These are phyloP conservation scores for Cercospora beticola DNA, from an alignment of 2,329 filamentous ascomycete genomes.

Conservation along the genomic window DNA sequence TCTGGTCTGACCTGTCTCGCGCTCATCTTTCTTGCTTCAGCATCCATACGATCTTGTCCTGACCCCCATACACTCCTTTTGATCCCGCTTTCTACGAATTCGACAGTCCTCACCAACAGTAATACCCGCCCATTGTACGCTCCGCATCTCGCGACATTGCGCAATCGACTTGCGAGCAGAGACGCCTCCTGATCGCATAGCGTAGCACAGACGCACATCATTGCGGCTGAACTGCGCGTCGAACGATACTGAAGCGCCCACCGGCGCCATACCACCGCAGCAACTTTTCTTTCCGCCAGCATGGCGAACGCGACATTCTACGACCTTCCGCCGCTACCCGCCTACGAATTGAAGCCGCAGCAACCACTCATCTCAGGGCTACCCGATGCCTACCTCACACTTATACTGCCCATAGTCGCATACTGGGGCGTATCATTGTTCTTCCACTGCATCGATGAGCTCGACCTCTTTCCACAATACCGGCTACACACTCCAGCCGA, in stretches of 20 bases:
- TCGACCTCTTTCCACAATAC: constrained; percentile 85
- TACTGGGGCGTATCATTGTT: constrained; percentile 87
- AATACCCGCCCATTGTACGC: not conserved
- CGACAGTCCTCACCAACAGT: not conserved
- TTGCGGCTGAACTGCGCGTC: constrained; percentile 4
- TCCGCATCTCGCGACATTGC: not conserved
- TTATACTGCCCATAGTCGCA: constrained; percentile 73
- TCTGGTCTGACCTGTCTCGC: constrained; percentile 11
- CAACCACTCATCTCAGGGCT: constrained; percentile 73
- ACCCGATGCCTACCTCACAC: constrained; percentile 75
- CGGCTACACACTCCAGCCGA: constrained; percentile 93
- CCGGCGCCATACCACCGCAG: constrained; percentile 13
- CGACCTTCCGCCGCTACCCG: constrained; percentile 79
- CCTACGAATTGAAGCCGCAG: constrained; percentile 71
- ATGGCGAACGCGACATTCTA: constrained; percentile 49
- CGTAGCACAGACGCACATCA: not conserved
- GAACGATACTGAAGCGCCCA: constrained; percentile 11
- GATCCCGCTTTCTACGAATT: not conserved
- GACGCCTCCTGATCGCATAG: constrained; percentile 12
- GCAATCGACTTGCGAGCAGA: not conserved
- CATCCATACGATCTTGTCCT: constrained; percentile 5
- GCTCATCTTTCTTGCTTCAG: constrained; percentile 1
- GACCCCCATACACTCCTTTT: constrained; percentile 23
- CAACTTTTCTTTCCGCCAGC: constrained; percentile 6
- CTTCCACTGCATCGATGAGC: constrained; percentile 84